These are phyloP conservation scores for Tuber aestivum DNA, from an alignment of 495 filamentous ascomycete genomes.

Conservation along the genomic window DNA sequence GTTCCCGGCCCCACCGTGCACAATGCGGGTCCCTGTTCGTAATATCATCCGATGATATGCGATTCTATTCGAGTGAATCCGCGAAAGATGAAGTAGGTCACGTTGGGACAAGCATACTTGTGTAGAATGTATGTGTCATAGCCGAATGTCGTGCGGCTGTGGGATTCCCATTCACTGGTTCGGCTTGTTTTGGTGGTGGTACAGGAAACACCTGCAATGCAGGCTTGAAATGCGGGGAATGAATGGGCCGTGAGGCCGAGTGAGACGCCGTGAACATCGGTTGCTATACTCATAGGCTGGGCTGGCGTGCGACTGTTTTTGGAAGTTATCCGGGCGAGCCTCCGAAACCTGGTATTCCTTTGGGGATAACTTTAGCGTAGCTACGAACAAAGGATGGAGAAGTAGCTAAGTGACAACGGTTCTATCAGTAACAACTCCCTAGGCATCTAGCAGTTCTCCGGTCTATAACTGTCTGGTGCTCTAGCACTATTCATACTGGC, in stretches of 20 bases:
- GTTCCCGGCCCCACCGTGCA: neutral
- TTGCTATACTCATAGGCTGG: neutral
- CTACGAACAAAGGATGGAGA: neutral
- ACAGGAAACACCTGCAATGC: neutral
- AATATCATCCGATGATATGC: neutral
- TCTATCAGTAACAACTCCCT: neutral
- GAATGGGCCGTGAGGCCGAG: neutral
- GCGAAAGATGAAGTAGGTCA: neutral
- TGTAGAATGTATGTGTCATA: slow-evolving; percentile 1
- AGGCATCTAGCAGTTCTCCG: neutral
- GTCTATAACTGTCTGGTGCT: neutral
- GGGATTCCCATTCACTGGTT: neutral
- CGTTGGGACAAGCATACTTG: neutral
- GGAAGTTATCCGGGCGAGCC: neutral
- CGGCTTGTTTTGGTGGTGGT: neutral
- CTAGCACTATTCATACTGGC: neutral
- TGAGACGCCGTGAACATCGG: neutral
- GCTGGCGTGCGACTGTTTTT: neutral
- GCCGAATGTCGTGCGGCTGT: neutral
- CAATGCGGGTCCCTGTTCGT: neutral
- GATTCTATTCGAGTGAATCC: neutral
- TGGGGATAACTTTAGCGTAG: neutral
- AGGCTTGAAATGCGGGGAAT: neutral
- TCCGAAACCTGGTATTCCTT: neutral
- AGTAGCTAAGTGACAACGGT: neutral